Conservation (phyloP, 192 early-diverging fungal genomes). For the Backusella morwellensis region DNA sequence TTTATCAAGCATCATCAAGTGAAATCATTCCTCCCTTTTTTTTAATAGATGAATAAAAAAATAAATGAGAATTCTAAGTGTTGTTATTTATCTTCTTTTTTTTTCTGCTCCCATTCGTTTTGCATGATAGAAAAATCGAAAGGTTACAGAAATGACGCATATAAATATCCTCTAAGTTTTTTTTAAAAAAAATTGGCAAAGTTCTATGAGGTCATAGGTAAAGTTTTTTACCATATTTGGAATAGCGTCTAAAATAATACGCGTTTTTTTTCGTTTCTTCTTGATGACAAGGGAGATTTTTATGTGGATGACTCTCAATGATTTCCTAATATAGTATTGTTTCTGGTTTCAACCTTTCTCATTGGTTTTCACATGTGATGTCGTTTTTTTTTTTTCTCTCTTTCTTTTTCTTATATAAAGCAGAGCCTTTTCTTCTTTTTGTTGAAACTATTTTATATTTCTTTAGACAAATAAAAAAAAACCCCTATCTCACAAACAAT, state of each 20-base stretch:
- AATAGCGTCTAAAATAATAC: not conserved
- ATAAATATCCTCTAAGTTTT: too few species aligned
- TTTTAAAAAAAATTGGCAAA: not conserved
- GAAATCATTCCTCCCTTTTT: not conserved
- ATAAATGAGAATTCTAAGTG: not conserved
- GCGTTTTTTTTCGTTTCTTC: not conserved
- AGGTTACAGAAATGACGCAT: not conserved
- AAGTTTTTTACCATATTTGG: constrained; percentile 6
- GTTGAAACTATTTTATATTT: not conserved
- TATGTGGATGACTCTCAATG: not conserved
- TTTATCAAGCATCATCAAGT: not conserved
- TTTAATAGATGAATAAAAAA: not conserved
- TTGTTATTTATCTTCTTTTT: not conserved
- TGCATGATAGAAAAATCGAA: constrained; percentile 5
- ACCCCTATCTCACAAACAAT: not conserved
- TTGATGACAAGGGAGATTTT: not conserved
- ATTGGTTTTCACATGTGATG: not conserved
- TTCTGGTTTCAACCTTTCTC: not conserved
- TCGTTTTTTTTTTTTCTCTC: not conserved
- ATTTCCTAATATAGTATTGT: not conserved
- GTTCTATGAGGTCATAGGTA: not conserved
- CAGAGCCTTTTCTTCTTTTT: not conserved
- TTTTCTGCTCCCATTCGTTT: not conserved
- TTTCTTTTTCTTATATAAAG: not conserved
- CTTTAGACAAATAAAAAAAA: not conserved